Percentiles rank a stretch among this genome's conserved stretches.
Evolutionary conservation across 805 yeast species (phyloP).

Genomic region (Cyberlindnera bimundalis): DNA sequence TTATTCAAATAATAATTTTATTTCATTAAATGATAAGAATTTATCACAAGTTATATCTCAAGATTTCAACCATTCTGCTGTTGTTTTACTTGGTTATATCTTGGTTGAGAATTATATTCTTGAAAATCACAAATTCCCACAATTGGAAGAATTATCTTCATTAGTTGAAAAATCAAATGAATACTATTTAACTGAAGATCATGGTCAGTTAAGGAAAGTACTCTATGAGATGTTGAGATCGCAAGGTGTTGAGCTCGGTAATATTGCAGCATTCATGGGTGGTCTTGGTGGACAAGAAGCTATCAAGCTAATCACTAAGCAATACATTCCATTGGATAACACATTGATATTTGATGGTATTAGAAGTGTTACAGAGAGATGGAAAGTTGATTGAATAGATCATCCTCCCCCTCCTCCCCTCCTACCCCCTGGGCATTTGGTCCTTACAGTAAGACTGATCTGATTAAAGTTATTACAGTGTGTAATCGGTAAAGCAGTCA

Average conservation of each 20-base stretch:
- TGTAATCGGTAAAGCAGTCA: too few species aligned
- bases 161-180: slow-evolving; percentile 4
- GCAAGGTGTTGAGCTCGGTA: slow-evolving; percentile 47
- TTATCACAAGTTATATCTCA: slow-evolving; percentile 4
- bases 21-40: slow-evolving; percentile 8
- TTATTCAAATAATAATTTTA: slow-evolving; percentile 9
- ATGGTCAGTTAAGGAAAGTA: slow-evolving; percentile 34
- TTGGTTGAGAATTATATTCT: slow-evolving; percentile 11
- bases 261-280: slow-evolving; percentile 68
- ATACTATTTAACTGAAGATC: slow-evolving; percentile 3
- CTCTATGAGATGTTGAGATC: slow-evolving; percentile 40
- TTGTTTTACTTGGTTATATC: slow-evolving; percentile 19
- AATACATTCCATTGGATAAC: slow-evolving; percentile 76
- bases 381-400: slow-evolving; percentile 8
- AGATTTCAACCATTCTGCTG: background rate
- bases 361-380: slow-evolving; percentile 40
- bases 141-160: background rate
- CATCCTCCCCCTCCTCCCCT: background rate
- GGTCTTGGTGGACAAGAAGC: slow-evolving; percentile 87
- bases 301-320: slow-evolving; percentile 70
- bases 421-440: background rate
- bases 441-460: too few species aligned
- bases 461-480: too few species aligned
- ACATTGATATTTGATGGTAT: slow-evolving; percentile 72
- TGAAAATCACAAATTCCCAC: slow-evolving; percentile 12